These are phyloP conservation scores for Umbellularia californica DNA, from an alignment of 164 flowering plant genomes.

Conservation along the genomic window DNA sequence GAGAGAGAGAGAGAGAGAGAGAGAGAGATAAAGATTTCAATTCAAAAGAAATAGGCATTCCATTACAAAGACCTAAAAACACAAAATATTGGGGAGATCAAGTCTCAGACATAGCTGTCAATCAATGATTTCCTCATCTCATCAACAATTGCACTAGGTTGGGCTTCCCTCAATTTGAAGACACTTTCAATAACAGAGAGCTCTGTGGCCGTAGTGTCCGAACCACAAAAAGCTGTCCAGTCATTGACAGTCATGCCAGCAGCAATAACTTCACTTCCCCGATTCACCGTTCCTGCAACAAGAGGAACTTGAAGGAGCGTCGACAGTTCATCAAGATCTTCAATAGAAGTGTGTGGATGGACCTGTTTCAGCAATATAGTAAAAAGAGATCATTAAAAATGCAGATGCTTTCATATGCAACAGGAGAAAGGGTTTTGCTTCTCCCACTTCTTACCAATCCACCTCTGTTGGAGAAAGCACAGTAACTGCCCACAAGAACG, in stretches of 20 bases:
- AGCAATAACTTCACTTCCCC: constrained; percentile 86
- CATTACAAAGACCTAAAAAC: no score
- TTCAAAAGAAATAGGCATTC: no score
- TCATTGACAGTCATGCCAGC: constrained; percentile 87
- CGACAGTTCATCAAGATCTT: constrained; percentile 90
- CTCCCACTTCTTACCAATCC: constrained; percentile 59
- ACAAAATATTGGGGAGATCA: no score
- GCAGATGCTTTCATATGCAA: not conserved
- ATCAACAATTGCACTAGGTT: constrained; percentile 71
- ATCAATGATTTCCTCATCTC: constrained; percentile 92
- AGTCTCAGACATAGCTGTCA: constrained; percentile 45
- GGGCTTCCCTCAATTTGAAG: constrained; percentile 86
- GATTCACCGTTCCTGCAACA: constrained; percentile 91
- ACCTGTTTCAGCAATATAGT: constrained; percentile 40
- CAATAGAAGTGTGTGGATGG: constrained; percentile 91
- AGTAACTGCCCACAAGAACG: constrained; percentile 90
- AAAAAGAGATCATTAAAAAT: not conserved
- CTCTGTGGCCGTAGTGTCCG: constrained; percentile 95
- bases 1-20: no score
- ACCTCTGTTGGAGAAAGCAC: constrained; percentile 78
- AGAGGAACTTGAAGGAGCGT: constrained; percentile 95
- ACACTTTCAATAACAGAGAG: constrained; percentile 87
- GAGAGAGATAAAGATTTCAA: no score
- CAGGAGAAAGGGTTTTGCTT: not conserved
- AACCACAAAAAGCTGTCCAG: constrained; percentile 94